Conservation (phyloP, 2,329 filamentous ascomycete species). For the Thelonectria blattea region DNA sequence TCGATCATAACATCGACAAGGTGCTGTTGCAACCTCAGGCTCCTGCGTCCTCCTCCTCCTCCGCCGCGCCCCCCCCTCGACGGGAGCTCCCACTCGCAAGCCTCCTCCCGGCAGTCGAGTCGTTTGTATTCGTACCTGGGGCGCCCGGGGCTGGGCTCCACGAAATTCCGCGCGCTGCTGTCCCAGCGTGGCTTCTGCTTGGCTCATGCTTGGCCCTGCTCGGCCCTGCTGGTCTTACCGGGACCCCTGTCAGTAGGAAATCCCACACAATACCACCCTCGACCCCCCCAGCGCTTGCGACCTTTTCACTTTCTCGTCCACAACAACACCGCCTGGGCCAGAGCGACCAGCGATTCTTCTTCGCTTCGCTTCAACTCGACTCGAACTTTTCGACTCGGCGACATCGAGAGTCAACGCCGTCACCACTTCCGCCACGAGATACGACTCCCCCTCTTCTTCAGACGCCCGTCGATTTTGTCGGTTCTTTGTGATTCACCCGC, state of each 20-base stretch:
- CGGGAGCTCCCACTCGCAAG: slow-evolving; percentile 14
- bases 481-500: slow-evolving; percentile 31
- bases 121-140: neutral
- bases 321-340: slow-evolving; percentile 37
- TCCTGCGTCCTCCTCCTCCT: neutral
- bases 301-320: slow-evolving; percentile 35
- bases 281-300: slow-evolving; percentile 39
- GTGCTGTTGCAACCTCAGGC: too few species aligned
- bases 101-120: slow-evolving; percentile 37
- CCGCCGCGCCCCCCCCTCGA: slow-evolving; percentile 1
- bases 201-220: slow-evolving; percentile 16
- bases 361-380: slow-evolving; percentile 10
- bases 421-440: slow-evolving; percentile 21
- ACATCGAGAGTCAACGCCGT: slow-evolving; percentile 17
- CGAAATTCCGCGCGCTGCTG: slow-evolving; percentile 31
- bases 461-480: slow-evolving; percentile 10
- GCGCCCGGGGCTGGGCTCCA: slow-evolving; percentile 35
- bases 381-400: slow-evolving; percentile 11
- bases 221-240: slow-evolving; percentile 28
- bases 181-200: slow-evolving; percentile 7
- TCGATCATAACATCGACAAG: too few species aligned
- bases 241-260: slow-evolving; percentile 34
- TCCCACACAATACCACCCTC: slow-evolving; percentile 36
- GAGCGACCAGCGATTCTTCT: slow-evolving; percentile 28
- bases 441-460: slow-evolving; percentile 13